These are phyloP conservation scores for Colletotrichum theobromicola DNA, from an alignment of 2,329 filamentous ascomycete species.

Conservation along the genomic window DNA sequence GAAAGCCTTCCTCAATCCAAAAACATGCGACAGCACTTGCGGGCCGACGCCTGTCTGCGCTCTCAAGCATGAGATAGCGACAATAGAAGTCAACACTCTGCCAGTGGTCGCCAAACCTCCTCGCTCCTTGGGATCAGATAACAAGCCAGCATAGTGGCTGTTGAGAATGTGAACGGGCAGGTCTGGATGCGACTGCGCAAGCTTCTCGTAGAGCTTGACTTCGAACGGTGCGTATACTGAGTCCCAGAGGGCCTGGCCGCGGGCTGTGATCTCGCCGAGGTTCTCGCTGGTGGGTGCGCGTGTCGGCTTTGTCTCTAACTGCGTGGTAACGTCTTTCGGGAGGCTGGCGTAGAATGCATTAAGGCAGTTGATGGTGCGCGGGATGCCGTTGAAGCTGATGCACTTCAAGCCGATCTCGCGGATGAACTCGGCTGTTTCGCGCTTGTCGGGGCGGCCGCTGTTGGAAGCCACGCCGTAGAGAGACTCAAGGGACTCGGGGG, in stretches of 20 bases:
- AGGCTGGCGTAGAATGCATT: conserved; percentile 72
- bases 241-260: conserved; percentile 74
- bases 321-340: conserved; percentile 56
- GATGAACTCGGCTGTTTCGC: conserved; percentile 69
- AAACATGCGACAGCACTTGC: conserved; percentile 82
- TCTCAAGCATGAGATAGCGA: conserved; percentile 76
- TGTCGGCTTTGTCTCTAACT: conserved; percentile 62
- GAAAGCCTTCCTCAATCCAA: conserved; percentile 78
- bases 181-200: conserved; percentile 80
- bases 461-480: conserved; percentile 61
- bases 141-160: conserved; percentile 74
- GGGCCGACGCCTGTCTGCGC: conserved; percentile 84
- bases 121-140: conserved; percentile 67
- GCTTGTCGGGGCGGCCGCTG: conserved; percentile 20
- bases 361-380: conserved; percentile 83
- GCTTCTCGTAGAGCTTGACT: conserved; percentile 71
- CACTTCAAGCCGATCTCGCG: conserved; percentile 78
- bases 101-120: conserved; percentile 63
- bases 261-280: conserved; percentile 56
- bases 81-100: conserved; percentile 72
- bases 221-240: conserved; percentile 80
- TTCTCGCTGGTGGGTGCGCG: conserved; percentile 57
- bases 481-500: conserved; percentile 72
- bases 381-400: conserved; percentile 83
- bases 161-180: conserved; percentile 81